These are phyloP conservation scores for Hypoxylon sp. DNA, from an alignment of 2,329 filamentous ascomycete genomes.

Conservation along the genomic window DNA sequence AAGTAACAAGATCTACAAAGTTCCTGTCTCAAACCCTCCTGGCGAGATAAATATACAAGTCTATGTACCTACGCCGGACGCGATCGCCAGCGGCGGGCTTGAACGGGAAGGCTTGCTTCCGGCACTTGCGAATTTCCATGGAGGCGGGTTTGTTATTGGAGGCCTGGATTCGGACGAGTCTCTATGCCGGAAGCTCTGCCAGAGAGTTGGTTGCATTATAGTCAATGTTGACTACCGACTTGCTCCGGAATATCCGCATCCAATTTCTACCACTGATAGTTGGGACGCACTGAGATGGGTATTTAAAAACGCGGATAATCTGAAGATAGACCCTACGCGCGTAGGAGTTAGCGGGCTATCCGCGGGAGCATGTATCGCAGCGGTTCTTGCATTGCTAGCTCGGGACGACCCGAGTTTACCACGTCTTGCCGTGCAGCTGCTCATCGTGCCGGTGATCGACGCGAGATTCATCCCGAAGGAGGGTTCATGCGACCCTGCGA, in stretches of 20 bases:
- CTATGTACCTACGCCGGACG: conserved; percentile 60
- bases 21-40: conserved; percentile 45
- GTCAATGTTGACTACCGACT: conserved; percentile 68
- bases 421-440: conserved; percentile 54
- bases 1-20: conserved; percentile 46
- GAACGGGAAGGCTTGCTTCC: conserved; percentile 57
- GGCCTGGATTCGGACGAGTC: conserved; percentile 65
- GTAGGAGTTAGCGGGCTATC: conserved; percentile 50
- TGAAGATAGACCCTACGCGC: conserved; percentile 47
- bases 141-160: conserved; percentile 66
- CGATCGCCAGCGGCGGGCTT: conserved; percentile 40
- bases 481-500: conserved; percentile 48
- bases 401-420: conserved; percentile 50
- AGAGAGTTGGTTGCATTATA: conserved; percentile 61
- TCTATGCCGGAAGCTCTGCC: conserved; percentile 64
- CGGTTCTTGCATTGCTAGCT: conserved; percentile 48
- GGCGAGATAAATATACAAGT: conserved; percentile 59
- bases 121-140: conserved; percentile 65
- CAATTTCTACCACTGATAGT: conserved; percentile 64
- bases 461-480: conserved; percentile 55
- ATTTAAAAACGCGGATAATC: conserved; percentile 53
- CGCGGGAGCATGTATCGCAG: conserved; percentile 52
- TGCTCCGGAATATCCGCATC: conserved; percentile 65
- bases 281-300: conserved; percentile 63
- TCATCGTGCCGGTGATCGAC: conserved; percentile 56